phyloP scores from a whole-genome alignment of 257 asterid species.

The Solanum chaucha region DNA sequence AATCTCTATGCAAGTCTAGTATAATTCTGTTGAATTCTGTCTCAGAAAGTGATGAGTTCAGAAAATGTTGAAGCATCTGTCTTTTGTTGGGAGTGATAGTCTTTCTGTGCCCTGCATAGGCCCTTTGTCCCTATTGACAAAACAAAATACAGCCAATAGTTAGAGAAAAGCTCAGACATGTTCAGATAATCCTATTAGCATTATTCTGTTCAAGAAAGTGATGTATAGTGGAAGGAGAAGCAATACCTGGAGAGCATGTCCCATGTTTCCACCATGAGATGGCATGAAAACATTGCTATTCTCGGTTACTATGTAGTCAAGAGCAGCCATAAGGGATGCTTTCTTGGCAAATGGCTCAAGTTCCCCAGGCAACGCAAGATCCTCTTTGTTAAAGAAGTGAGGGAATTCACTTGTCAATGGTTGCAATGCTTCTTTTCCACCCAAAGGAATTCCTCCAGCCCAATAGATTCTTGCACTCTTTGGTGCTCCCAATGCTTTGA shows the following conservation, averaged over 20 bases:
- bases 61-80: slow-evolving; percentile 66
- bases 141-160: background rate
- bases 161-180: background rate
- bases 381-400: slow-evolving; percentile 76
- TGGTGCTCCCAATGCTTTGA: slow-evolving; percentile 88
- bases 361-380: slow-evolving; percentile 69
- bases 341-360: slow-evolving; percentile 66
- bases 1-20: slow-evolving; percentile 51
- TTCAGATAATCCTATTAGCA: background rate
- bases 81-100: slow-evolving; percentile 89
- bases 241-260: slow-evolving; percentile 87
- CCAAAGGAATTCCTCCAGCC: slow-evolving; percentile 93
- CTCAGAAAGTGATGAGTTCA: slow-evolving; percentile 60
- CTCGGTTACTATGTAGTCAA: slow-evolving; percentile 79
- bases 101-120: slow-evolving; percentile 85
- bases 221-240: background rate
- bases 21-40: slow-evolving; percentile 53
- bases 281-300: slow-evolving; percentile 93
- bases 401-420: slow-evolving; percentile 63
- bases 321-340: slow-evolving; percentile 81
- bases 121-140: slow-evolving; percentile 69
- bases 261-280: slow-evolving; percentile 98
- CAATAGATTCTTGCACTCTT: slow-evolving; percentile 58
- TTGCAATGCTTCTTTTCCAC: slow-evolving; percentile 67
- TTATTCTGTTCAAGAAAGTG: background rate